These are phyloP conservation scores for Styphnolobium japonicum DNA, from an alignment of 306 rosid genomes.

Conservation along the genomic window DNA sequence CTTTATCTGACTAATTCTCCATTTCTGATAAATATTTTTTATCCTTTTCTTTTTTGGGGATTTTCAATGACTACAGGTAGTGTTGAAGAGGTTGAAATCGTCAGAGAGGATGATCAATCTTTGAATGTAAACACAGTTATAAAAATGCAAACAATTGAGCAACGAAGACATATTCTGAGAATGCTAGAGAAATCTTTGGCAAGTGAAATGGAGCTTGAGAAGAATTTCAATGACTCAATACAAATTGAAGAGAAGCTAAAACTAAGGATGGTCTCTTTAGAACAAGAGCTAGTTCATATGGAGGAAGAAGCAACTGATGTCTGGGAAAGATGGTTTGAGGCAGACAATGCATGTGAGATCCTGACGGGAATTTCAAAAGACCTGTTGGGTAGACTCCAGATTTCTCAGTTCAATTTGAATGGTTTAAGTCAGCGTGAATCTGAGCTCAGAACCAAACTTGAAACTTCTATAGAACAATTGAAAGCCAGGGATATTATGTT, in stretches of 20 bases:
- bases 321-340: constrained; percentile 67
- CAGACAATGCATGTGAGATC: constrained; percentile 57
- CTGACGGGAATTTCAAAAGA: constrained; percentile 64
- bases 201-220: constrained; percentile 82
- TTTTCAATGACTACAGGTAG: constrained; percentile 49
- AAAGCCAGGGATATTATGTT: constrained; percentile 37
- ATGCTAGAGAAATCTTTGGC: constrained; percentile 85
- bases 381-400: constrained; percentile 55
- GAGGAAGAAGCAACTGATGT: constrained; percentile 67
- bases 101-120: constrained; percentile 42
- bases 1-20: background rate
- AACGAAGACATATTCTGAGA: constrained; percentile 67
- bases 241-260: constrained; percentile 57
- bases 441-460: constrained; percentile 57
- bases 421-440: constrained; percentile 56
- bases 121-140: constrained; percentile 32
- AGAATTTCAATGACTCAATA: constrained; percentile 52
- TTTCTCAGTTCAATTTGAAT: constrained; percentile 66
- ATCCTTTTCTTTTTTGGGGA: background rate
- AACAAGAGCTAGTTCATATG: constrained; percentile 44
- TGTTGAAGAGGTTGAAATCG: constrained; percentile 30
- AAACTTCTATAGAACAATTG: constrained; percentile 37
- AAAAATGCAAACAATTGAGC: constrained; percentile 67
- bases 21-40: constrained; percentile 2
- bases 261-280: constrained; percentile 47